Percentiles rank a stretch among this genome's conserved stretches.
Evolutionary conservation across 129 eudicot species (phyloP).

Genomic region (Centrapalus pauciflorus): DNA sequence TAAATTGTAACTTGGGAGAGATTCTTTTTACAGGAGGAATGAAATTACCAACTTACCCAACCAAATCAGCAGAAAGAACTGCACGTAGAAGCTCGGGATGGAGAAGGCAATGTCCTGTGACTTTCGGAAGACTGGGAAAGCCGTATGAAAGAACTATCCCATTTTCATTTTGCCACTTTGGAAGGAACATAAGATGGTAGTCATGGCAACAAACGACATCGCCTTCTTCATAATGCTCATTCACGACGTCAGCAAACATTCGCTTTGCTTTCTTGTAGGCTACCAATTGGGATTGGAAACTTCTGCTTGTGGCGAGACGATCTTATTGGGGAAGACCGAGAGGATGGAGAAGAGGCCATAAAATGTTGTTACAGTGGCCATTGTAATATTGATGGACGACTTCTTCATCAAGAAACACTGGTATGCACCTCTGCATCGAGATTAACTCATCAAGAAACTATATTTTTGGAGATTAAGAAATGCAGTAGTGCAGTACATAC

Average conservation of each 20-base stretch:
- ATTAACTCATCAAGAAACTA: conserved; percentile 65
- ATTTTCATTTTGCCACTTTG: conserved; percentile 66
- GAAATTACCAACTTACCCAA: conserved; percentile 59
- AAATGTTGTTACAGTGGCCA: conserved; percentile 70
- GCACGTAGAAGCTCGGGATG: conserved; percentile 58
- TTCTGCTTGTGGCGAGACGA: conserved; percentile 64
- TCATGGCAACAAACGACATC: conserved; percentile 82
- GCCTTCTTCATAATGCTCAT: too few species aligned
- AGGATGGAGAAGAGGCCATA: conserved; percentile 73
- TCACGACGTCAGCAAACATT: conserved; percentile 76
- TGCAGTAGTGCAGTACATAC: too few species aligned
- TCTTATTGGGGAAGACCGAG: conserved; percentile 73
- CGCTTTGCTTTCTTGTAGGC: conserved; percentile 68
- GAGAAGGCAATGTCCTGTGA: conserved; percentile 72
- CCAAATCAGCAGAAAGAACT: conserved; percentile 70
- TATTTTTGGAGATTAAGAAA: neutral
- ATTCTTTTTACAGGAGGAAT: too few species aligned
- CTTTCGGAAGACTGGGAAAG: conserved; percentile 74
- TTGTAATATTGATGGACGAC: too few species aligned
- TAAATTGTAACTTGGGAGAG: too few species aligned
- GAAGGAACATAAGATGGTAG: conserved; percentile 77
- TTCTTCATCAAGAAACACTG: too few species aligned
- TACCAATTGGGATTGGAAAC: conserved; percentile 68
- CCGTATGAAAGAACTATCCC: conserved; percentile 76
- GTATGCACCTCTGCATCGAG: too few species aligned